Conservation (phyloP, 805 yeast genomes). For the Sugiyamaella floridensis region DNA sequence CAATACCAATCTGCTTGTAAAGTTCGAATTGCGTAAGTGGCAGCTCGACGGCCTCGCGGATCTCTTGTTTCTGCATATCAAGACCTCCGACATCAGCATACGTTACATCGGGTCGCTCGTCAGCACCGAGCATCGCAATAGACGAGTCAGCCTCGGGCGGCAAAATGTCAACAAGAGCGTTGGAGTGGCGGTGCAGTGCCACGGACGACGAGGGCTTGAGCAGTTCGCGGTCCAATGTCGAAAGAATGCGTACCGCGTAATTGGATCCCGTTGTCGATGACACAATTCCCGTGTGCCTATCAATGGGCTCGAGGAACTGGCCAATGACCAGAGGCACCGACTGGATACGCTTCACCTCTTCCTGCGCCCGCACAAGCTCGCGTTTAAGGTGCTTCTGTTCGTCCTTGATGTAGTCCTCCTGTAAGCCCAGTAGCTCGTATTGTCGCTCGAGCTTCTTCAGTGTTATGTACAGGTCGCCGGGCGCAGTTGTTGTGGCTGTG, state of each 20-base stretch:
- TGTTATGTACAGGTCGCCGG: constrained; percentile 65
- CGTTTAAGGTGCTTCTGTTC: constrained; percentile 95
- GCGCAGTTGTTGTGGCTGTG: not conserved
- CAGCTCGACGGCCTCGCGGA: constrained; percentile 95
- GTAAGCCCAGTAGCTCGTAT: constrained; percentile 72
- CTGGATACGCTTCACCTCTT: constrained; percentile 95
- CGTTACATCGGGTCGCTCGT: constrained; percentile 91
- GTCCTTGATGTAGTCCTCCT: constrained; percentile 95
- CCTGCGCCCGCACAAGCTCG: constrained; percentile 94
- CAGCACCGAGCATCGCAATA: constrained; percentile 88
- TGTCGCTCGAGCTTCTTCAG: constrained; percentile 88
- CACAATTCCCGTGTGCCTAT: constrained; percentile 92
- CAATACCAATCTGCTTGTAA: constrained; percentile 95
- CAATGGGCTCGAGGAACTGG: constrained; percentile 95
- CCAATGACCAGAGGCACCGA: constrained; percentile 98
- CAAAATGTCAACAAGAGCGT: constrained; percentile 91
- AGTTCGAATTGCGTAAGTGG: constrained; percentile 94
- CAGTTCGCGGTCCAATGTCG: constrained; percentile 90
- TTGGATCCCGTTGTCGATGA: constrained; percentile 97
- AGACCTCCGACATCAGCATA: constrained; percentile 98
- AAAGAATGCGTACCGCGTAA: constrained; percentile 89
- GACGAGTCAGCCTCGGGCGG: constrained; percentile 99
- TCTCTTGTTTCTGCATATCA: constrained; percentile 99
- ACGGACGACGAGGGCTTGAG: constrained; percentile 93
- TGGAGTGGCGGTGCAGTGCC: constrained; percentile 96